Evolutionary conservation across 2,329 filamentous ascomycete species (phyloP).

Genomic region (Stemphylium lycopersici): DNA sequence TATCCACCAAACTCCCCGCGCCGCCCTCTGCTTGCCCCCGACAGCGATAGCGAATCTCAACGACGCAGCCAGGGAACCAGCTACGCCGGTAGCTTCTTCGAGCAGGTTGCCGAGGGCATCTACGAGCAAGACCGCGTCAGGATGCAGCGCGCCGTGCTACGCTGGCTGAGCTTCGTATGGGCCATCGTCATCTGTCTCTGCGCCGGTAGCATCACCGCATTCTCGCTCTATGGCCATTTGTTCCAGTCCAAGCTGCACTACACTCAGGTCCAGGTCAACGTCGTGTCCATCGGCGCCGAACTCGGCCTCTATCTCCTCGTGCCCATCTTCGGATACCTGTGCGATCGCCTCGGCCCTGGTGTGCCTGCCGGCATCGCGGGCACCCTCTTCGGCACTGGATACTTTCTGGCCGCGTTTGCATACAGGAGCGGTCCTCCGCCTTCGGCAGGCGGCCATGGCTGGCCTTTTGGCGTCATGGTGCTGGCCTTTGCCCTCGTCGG

Average conservation of each 20-base stretch:
- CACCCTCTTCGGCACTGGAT: conserved; percentile 77
- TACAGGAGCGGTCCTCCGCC: conserved; percentile 68
- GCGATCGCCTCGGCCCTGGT: conserved; percentile 84
- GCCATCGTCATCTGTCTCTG: conserved; percentile 72
- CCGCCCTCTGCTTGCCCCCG: conserved; percentile 50
- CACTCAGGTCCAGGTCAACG: conserved; percentile 89
- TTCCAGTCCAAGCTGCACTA: conserved; percentile 88
- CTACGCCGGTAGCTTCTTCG: conserved; percentile 62
- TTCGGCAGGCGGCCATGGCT: conserved; percentile 60
- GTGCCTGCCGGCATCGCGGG: conserved; percentile 76
- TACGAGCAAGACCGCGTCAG: conserved; percentile 62
- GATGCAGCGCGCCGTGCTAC: conserved; percentile 59
- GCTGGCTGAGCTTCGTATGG: conserved; percentile 65
- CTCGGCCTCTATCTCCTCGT: conserved; percentile 92
- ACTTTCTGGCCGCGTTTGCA: conserved; percentile 79
- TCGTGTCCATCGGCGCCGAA: conserved; percentile 84
- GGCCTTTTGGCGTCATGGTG: conserved; percentile 84
- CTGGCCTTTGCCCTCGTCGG: conserved; percentile 83
- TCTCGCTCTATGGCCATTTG: conserved; percentile 89
- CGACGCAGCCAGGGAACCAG: conserved; percentile 52
- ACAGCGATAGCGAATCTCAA: conserved; percentile 41
- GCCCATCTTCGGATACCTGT: conserved; percentile 85
- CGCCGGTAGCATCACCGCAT: conserved; percentile 90
- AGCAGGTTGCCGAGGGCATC: conserved; percentile 66
- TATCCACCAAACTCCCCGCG: conserved; percentile 49